Percentiles rank a stretch among this genome's conserved stretches.
phyloP scores from a whole-genome alignment of 306 rosid genomes.

The Cucurbita pepo region DNA sequence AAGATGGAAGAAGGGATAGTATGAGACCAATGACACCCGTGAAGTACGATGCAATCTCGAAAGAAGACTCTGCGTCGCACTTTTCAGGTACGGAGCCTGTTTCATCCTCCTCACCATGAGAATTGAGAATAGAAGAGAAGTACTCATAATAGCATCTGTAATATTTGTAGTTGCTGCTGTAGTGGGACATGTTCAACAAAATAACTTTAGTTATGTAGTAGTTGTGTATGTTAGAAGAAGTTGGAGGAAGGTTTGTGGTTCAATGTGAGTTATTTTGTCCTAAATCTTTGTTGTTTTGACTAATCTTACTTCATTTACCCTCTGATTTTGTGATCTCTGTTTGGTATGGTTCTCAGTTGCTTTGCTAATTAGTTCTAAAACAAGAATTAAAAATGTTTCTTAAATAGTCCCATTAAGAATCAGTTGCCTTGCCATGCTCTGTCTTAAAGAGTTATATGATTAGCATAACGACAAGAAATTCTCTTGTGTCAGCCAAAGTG shows the following conservation, averaged over 20 bases:
- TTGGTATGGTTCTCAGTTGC: too few relatives aligned
- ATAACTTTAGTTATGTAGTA: constrained; percentile 4
- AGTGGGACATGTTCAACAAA: background rate
- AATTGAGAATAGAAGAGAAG: constrained; percentile 11
- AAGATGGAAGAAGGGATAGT: constrained; percentile 68
- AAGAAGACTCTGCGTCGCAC: constrained; percentile 72
- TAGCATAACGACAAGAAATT: too few relatives aligned
- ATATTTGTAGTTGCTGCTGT: constrained; percentile 3
- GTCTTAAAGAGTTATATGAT: too few relatives aligned
- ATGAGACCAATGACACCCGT: constrained; percentile 64
- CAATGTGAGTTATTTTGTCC: background rate
- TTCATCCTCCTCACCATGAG: constrained; percentile 55
- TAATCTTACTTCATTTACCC: too few relatives aligned
- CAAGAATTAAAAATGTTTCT: too few relatives aligned
- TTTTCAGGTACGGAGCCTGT: constrained; percentile 56
- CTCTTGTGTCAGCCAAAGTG: too few relatives aligned
- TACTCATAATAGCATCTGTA: background rate
- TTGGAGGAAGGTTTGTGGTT: constrained; percentile 1
- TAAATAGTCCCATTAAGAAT: too few relatives aligned
- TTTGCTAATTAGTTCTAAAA: too few relatives aligned
- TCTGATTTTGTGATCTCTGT: too few relatives aligned
- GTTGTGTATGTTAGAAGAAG: constrained; percentile 8
- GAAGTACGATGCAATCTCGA: constrained; percentile 72
- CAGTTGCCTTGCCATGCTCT: too few relatives aligned
- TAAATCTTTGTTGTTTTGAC: background rate